Conservation (phyloP, 1,284 basidiomycete species). For the Neonothopanus nambi region DNA sequence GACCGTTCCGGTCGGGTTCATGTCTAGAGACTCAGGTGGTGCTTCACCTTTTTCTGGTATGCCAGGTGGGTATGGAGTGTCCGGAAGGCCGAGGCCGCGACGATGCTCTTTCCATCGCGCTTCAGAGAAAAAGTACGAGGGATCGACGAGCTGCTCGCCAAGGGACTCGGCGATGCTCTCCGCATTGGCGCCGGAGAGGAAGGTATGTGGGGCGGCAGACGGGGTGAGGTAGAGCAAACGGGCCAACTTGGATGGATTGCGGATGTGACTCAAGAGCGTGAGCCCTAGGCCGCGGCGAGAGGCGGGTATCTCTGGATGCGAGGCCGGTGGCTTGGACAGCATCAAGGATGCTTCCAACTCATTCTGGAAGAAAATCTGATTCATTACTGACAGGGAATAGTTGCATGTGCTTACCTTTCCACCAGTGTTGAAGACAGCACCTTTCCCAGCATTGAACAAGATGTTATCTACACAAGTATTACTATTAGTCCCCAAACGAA, state of each 20-base stretch:
- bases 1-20: conserved; percentile 75
- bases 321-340: conserved; percentile 70
- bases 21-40: conserved; percentile 44
- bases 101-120: conserved; percentile 75
- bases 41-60: conserved; percentile 21
- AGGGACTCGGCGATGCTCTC: conserved; percentile 59
- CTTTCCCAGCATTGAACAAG: conserved; percentile 78
- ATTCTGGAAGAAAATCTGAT: conserved; percentile 46
- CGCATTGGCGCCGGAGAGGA: conserved; percentile 66
- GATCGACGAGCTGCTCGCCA: conserved; percentile 61
- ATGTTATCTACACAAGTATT: conserved; percentile 57
- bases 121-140: conserved; percentile 76
- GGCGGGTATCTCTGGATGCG: conserved; percentile 57
- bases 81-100: conserved; percentile 68
- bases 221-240: conserved; percentile 71
- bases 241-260: conserved; percentile 75
- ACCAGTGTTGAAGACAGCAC: conserved; percentile 77
- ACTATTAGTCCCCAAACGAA: not conserved
- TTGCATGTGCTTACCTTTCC: conserved; percentile 60
- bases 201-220: conserved; percentile 58
- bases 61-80: conserved; percentile 42
- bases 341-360: conserved; percentile 81
- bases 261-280: conserved; percentile 65
- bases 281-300: conserved; percentile 63
- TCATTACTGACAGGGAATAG: not conserved